Conservation (phyloP, 495 filamentous ascomycete species). For the Tuber borchii region DNA sequence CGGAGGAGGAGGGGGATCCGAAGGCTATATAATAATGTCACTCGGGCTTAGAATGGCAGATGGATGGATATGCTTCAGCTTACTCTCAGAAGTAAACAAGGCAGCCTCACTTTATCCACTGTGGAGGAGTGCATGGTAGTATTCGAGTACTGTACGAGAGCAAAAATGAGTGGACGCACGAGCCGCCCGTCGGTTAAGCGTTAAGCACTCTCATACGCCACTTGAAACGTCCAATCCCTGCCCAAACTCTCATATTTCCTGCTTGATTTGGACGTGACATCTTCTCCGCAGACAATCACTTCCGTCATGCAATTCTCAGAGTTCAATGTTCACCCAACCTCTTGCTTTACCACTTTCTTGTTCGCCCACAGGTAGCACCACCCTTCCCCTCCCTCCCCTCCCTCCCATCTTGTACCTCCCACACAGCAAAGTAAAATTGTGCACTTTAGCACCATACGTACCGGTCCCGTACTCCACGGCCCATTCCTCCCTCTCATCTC, state of each 20-base stretch:
- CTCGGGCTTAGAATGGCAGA: neutral
- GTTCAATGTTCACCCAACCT: slow-evolving; percentile 2
- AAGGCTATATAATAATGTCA: neutral
- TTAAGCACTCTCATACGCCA: slow-evolving; percentile 1
- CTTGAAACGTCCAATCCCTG: slow-evolving; percentile 2
- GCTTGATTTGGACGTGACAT: neutral
- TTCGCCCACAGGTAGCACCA: neutral
- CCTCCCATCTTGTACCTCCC: neutral
- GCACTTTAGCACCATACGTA: neutral
- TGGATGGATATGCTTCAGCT: neutral
- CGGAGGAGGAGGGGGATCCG: neutral
- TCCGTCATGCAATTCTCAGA: neutral
- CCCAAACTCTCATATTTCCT: neutral
- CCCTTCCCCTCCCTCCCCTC: neutral
- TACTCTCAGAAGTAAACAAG: neutral
- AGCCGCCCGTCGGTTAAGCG: slow-evolving; percentile 3
- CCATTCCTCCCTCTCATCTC: neutral
- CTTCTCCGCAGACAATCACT: neutral
- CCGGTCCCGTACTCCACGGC: neutral
- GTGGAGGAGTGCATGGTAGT: neutral
- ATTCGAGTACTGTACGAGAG: no score
- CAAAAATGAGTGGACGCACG: neutral
- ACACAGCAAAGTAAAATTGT: neutral
- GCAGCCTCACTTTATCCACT: neutral
- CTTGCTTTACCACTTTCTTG: neutral